Conservation (phyloP, 2,329 filamentous ascomycete genomes). For the Mariannaea elegans region DNA sequence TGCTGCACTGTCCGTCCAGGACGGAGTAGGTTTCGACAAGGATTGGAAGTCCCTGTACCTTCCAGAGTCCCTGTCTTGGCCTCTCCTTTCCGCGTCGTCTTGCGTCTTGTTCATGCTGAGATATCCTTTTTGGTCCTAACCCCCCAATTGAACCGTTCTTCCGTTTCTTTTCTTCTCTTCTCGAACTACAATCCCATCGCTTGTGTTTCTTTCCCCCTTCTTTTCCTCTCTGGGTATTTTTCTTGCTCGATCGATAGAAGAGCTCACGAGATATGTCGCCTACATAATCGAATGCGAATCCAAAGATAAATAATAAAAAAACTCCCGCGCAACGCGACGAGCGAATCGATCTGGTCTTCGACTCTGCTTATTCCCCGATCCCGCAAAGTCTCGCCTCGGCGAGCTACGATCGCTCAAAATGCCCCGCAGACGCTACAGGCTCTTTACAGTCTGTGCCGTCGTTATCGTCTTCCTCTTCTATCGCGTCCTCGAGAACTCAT, state of each 20-base stretch:
- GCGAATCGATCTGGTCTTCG: neutral
- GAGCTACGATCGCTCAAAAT: conserved; percentile 36
- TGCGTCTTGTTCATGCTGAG: neutral
- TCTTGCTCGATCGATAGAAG: neutral
- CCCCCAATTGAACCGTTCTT: neutral
- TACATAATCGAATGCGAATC: conserved; percentile 1
- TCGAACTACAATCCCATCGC: neutral
- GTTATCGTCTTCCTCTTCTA: conserved; percentile 64
- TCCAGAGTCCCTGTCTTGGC: neutral
- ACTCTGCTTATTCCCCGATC: neutral
- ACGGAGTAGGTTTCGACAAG: neutral
- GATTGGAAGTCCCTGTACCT: neutral
- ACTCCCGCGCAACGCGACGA: neutral
- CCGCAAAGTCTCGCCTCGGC: conserved; percentile 37
- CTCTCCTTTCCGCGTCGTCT: neutral
- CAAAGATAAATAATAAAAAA: neutral
- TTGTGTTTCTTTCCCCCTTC: neutral
- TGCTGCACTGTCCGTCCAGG: neutral
- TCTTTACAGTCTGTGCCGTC: conserved; percentile 65
- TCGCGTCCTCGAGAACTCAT: conserved; percentile 56
- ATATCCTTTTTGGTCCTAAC: too few species aligned
- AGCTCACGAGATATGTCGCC: conserved; percentile 14
- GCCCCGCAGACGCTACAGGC: conserved; percentile 71
- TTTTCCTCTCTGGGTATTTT: neutral
- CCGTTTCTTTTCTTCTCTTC: neutral